Percentiles rank a stretch among this genome's conserved stretches.
Conservation (phyloP, 306 rosid genomes). For the Psophocarpus tetragonolobus region DNA sequence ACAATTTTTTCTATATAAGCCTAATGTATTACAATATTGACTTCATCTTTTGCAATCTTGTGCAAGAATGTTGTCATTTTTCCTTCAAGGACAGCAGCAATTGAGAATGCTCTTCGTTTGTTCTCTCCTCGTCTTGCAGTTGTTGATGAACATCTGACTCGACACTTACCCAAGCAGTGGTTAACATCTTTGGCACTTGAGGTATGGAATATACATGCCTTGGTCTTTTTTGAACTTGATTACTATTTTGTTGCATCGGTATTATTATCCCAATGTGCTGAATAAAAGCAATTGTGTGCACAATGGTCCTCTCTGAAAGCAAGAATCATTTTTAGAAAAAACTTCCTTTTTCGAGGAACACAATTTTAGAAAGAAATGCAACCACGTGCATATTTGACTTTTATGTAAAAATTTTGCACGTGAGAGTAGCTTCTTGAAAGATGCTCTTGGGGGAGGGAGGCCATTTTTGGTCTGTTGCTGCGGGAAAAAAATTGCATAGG, state of each 20-base stretch:
- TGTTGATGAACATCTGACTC: constrained; percentile 95
- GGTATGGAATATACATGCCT: constrained; percentile 51
- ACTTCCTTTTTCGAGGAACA: not conserved
- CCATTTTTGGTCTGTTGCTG: not conserved
- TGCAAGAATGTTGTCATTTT: constrained; percentile 87
- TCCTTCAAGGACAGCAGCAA: constrained; percentile 92
- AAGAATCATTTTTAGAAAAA: constrained; percentile 2
- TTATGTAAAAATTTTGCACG: not conserved
- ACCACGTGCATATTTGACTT: not conserved
- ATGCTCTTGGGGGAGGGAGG: not conserved
- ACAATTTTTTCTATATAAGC: constrained; percentile 16
- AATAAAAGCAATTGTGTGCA: constrained; percentile 6
- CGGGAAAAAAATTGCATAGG: not conserved
- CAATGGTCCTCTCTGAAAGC: not conserved
- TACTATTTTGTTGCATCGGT: not conserved
- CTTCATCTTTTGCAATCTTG: constrained; percentile 40
- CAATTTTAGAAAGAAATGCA: not conserved
- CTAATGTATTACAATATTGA: constrained; percentile 37
- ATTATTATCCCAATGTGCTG: not conserved
- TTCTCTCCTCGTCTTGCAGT: constrained; percentile 91
- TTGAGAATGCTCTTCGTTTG: constrained; percentile 91
- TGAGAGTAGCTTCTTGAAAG: not conserved
- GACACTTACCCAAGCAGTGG: constrained; percentile 84
- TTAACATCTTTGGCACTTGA: constrained; percentile 70
- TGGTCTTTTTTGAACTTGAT: not conserved